Percentiles rank a stretch among this genome's conserved stretches.
Conservation (phyloP, 2,329 filamentous ascomycete genomes). For the Aureobasidium mangrovei region DNA sequence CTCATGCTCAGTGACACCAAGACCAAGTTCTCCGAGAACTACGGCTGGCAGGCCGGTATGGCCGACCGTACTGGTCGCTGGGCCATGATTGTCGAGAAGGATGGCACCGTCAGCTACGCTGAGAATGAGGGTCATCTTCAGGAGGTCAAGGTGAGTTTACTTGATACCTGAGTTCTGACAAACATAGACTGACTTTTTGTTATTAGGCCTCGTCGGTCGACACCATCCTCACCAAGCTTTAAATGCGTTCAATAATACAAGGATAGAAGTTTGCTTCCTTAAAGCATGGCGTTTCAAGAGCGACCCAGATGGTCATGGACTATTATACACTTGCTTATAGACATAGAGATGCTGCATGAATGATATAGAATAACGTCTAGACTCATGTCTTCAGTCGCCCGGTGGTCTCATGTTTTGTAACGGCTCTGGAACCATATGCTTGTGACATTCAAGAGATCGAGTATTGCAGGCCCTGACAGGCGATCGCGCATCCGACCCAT, state of each 20-base stretch:
- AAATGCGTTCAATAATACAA: conserved; percentile 13
- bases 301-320: background rate
- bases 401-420: background rate
- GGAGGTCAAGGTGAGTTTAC: conserved; percentile 37
- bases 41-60: conserved; percentile 62
- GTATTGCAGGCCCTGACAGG: no score
- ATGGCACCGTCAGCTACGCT: conserved; percentile 76
- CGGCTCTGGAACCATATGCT: no score
- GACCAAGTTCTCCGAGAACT: conserved; percentile 54
- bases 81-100: conserved; percentile 66
- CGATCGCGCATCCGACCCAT: no score
- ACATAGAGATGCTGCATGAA: conserved; percentile 9
- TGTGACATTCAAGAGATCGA: no score
- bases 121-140: conserved; percentile 56
- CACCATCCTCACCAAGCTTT: conserved; percentile 41
- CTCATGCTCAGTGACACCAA: conserved; percentile 70
- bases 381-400: background rate
- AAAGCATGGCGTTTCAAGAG: background rate
- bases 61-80: conserved; percentile 70
- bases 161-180: background rate
- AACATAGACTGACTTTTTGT: conserved; percentile 21
- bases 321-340: background rate
- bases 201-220: conserved; percentile 41
- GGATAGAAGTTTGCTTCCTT: background rate
- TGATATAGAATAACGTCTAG: background rate